Evolutionary conservation across 2,329 filamentous ascomycete genomes (phyloP).

Genomic region (Teratosphaeria viscida): DNA sequence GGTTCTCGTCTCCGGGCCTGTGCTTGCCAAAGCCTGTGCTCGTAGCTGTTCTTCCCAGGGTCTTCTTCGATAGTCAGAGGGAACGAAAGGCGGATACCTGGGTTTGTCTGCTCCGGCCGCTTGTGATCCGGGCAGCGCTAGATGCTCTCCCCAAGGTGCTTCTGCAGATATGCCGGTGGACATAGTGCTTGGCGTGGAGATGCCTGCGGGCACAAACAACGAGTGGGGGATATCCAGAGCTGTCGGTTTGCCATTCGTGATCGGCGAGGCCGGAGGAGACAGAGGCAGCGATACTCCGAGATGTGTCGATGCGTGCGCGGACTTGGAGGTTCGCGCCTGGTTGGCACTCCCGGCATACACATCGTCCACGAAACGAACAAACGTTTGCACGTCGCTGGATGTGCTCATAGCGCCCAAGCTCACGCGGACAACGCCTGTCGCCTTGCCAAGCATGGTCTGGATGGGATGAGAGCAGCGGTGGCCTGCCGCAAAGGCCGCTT

Average conservation of each 20-base stretch:
- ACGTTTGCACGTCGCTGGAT: constrained; percentile 46
- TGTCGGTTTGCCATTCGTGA: constrained; percentile 1
- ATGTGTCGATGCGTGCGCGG: neutral
- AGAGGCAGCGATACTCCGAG: constrained; percentile 1
- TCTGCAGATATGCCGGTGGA: constrained; percentile 11
- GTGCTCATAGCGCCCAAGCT: constrained; percentile 55
- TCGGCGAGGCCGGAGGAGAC: constrained; percentile 5
- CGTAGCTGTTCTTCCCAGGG: constrained; percentile 25
- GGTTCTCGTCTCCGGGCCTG: constrained; percentile 20
- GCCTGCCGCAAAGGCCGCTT: constrained; percentile 44
- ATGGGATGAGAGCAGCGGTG: constrained; percentile 48
- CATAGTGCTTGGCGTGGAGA: constrained; percentile 9
- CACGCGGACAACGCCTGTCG: constrained; percentile 51
- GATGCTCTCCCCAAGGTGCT: constrained; percentile 3
- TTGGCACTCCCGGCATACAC: constrained; percentile 16
- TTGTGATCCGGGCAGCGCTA: neutral
- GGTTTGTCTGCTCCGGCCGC: constrained; percentile 8
- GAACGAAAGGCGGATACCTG: constrained; percentile 19
- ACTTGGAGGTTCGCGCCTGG: neutral
- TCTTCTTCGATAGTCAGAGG: constrained; percentile 22
- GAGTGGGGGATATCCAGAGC: constrained; percentile 10
- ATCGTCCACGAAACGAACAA: constrained; percentile 40
- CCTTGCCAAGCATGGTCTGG: constrained; percentile 43
- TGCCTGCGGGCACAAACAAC: constrained; percentile 1
- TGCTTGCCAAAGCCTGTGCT: constrained; percentile 10